phyloP scores from a whole-genome alignment of 2,329 filamentous ascomycete species.

The Trichoderma cornu-damae region DNA sequence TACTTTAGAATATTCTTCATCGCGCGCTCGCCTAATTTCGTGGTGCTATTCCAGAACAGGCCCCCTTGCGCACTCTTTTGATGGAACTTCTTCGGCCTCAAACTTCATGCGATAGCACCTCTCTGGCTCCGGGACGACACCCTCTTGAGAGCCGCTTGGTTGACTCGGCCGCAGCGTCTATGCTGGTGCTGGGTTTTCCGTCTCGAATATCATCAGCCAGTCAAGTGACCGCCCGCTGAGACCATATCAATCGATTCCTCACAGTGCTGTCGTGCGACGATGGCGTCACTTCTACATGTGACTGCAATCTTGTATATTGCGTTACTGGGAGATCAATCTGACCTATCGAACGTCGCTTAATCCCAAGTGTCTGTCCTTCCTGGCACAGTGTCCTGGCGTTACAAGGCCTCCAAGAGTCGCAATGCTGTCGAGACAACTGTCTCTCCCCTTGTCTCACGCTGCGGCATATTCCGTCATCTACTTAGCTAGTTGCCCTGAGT shows the following conservation, averaged over 20 bases:
- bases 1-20: neutral
- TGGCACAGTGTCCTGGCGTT: neutral
- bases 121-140: neutral
- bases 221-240: constrained; percentile 2
- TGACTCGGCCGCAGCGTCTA: neutral
- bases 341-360: neutral
- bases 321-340: neutral
- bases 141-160: neutral
- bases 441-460: constrained; percentile 8
- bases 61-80: neutral
- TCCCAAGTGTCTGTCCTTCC: neutral
- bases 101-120: neutral
- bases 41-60: constrained; percentile 9
- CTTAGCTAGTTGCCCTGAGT: neutral
- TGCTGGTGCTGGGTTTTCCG: neutral
- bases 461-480: neutral
- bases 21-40: neutral
- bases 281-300: constrained; percentile 8
- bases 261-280: neutral
- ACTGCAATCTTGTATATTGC: neutral
- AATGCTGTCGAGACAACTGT: neutral
- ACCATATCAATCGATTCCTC: constrained; percentile 1
- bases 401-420: neutral
- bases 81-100: constrained; percentile 16
- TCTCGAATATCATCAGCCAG: neutral